phyloP scores from a whole-genome alignment of 148 eudicot genomes.

The Rhododendron henanense region DNA sequence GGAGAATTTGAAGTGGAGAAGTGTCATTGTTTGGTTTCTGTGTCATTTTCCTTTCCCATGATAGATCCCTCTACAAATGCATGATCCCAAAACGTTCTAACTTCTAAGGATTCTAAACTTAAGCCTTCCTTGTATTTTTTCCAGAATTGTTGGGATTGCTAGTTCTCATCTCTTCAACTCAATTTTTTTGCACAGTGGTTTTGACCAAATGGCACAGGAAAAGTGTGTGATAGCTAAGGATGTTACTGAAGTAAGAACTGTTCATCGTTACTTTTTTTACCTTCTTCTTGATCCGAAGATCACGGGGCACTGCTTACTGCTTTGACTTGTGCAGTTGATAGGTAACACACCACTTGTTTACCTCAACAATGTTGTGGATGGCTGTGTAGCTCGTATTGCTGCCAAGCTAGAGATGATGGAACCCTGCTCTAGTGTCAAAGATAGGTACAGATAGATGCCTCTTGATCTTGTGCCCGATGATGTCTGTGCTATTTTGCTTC shows the following conservation, averaged over 20 bases:
- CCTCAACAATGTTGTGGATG: conserved; percentile 63
- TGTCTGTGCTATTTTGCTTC: not conserved
- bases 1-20: not conserved
- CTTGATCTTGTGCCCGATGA: not conserved
- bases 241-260: conserved; percentile 56
- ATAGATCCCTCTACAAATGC: not conserved
- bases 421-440: conserved; percentile 80
- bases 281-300: not conserved
- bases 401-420: conserved; percentile 82
- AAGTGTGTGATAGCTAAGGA: conserved; percentile 58
- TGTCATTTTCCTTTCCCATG: not conserved
- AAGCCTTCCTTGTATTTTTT: not conserved
- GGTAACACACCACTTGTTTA: conserved; percentile 83
- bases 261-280: not conserved
- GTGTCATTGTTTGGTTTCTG: not conserved
- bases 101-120: not conserved
- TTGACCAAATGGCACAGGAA: conserved; percentile 21
- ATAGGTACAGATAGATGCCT: conserved; percentile 12
- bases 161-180: conserved; percentile 4
- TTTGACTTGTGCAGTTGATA: conserved; percentile 40
- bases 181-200: not conserved
- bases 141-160: not conserved
- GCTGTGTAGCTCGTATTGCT: conserved; percentile 69
- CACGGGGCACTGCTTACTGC: not conserved
- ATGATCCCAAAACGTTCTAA: not conserved